A percentile compares a stretch with the other conserved stretches of the same genome.
phyloP scores from a whole-genome alignment of 2,329 filamentous ascomycete genomes.

The Macrophomina tecta region DNA sequence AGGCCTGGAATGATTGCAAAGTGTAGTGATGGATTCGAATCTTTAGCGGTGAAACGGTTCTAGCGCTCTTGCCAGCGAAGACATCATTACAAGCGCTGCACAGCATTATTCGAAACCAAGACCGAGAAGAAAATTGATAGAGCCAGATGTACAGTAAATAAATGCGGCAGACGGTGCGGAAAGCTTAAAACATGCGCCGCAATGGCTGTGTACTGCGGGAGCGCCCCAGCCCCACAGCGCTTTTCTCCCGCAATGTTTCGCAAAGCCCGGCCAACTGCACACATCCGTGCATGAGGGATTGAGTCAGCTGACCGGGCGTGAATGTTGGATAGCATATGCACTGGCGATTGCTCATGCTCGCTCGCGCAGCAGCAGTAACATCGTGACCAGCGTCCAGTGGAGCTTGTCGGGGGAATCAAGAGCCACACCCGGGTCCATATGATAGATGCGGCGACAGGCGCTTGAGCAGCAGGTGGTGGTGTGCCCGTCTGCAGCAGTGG shows the following conservation, averaged over 20 bases:
- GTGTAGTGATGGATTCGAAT: neutral
- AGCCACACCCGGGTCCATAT: no score
- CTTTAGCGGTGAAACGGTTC: neutral
- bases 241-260: neutral
- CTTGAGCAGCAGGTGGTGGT: neutral
- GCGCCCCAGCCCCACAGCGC: neutral
- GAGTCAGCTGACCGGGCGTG: no score
- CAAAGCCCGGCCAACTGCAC: no score
- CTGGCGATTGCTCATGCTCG: no score
- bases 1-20: slow-evolving; percentile 1
- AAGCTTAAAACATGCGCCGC: neutral
- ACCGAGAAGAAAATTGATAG: neutral
- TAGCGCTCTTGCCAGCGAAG: neutral
- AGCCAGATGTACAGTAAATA: neutral
- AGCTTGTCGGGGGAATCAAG: no score
- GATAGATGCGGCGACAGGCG: neutral
- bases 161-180: neutral
- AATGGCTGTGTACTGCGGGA: neutral
- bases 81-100: neutral
- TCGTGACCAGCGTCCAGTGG: no score
- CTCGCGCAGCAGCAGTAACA: no score
- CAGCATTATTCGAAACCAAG: neutral
- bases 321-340: no score
- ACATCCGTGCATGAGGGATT: no score
- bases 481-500: neutral